A percentile compares a stretch with the other conserved stretches of the same genome.
phyloP scores from a whole-genome alignment of 495 filamentous ascomycete species.

The Rostrohypoxylon terebratum region DNA sequence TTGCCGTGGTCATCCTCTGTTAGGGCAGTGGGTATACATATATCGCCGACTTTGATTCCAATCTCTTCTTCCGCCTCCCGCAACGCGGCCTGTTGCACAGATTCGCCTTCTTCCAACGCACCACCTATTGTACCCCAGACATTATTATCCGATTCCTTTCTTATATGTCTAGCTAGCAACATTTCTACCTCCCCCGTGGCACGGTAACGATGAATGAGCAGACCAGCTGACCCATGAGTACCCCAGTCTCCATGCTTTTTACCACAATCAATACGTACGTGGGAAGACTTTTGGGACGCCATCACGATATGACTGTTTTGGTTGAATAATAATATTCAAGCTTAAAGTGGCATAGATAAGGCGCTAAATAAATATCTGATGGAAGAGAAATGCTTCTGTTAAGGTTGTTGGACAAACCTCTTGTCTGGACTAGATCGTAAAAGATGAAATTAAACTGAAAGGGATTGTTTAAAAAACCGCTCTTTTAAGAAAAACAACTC shows the following conservation, averaged over 20 bases:
- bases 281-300: too few species aligned
- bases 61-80: constrained; percentile 13
- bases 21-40: background rate
- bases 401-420: too few species aligned
- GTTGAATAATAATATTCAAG: too few species aligned
- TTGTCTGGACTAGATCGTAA: too few species aligned
- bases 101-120: background rate
- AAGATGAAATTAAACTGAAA: too few species aligned
- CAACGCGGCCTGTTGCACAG: background rate
- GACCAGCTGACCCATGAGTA: constrained; percentile 9
- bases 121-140: constrained; percentile 25
- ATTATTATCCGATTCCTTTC: background rate
- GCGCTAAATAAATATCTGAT: too few species aligned
- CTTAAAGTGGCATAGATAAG: too few species aligned
- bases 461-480: too few species aligned
- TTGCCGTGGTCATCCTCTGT: background rate
- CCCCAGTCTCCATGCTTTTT: background rate
- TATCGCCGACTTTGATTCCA: background rate
- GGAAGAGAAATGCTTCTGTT: too few species aligned
- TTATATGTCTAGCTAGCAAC: background rate
- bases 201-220: constrained; percentile 15
- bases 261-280: too few species aligned
- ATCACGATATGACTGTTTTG: background rate
- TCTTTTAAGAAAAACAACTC: too few species aligned
- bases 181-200: constrained; percentile 24